A percentile compares a stretch with the other conserved stretches of the same genome.
phyloP scores from a whole-genome alignment of 2,329 filamentous ascomycete species.

The Orbilia quercus region DNA sequence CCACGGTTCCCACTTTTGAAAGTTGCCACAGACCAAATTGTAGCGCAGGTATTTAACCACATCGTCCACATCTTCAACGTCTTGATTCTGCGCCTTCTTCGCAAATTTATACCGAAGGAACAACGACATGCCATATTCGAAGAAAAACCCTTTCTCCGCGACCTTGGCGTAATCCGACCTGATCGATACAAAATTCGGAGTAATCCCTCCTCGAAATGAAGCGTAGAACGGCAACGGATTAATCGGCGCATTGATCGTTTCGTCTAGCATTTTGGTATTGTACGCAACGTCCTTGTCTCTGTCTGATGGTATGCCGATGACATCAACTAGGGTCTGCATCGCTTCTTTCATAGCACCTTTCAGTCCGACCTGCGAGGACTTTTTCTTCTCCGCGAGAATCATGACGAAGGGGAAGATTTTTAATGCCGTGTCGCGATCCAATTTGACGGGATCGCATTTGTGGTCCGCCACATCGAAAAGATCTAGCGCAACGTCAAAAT shows the following conservation, averaged over 20 bases:
- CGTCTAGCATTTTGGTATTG: conserved; percentile 83
- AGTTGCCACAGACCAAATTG: conserved; percentile 61
- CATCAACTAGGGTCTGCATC: conserved; percentile 92
- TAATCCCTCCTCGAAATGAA: conserved; percentile 80
- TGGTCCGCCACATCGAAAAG: conserved; percentile 78
- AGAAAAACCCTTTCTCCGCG: conserved; percentile 59
- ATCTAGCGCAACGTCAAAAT: conserved; percentile 58
- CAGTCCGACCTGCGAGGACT: conserved; percentile 82
- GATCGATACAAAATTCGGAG: conserved; percentile 75
- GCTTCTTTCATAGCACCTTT: conserved; percentile 90
- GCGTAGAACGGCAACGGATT: conserved; percentile 82
- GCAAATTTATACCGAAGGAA: conserved; percentile 52
- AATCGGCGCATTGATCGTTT: conserved; percentile 84
- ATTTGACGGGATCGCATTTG: conserved; percentile 77
- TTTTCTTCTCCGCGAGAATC: conserved; percentile 80
- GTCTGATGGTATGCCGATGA: conserved; percentile 74
- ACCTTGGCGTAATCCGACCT: conserved; percentile 63
- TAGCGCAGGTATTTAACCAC: conserved; percentile 62
- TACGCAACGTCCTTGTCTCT: conserved; percentile 73
- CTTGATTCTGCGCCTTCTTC: conserved; percentile 58
- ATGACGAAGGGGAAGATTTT: conserved; percentile 86
- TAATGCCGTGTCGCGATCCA: conserved; percentile 83
- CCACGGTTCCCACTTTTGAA: conserved; percentile 64
- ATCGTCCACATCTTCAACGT: conserved; percentile 63
- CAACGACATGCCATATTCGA: conserved; percentile 57